Conservation (phyloP, 768 basidiomycete genomes). For the Mycena filopes region DNA sequence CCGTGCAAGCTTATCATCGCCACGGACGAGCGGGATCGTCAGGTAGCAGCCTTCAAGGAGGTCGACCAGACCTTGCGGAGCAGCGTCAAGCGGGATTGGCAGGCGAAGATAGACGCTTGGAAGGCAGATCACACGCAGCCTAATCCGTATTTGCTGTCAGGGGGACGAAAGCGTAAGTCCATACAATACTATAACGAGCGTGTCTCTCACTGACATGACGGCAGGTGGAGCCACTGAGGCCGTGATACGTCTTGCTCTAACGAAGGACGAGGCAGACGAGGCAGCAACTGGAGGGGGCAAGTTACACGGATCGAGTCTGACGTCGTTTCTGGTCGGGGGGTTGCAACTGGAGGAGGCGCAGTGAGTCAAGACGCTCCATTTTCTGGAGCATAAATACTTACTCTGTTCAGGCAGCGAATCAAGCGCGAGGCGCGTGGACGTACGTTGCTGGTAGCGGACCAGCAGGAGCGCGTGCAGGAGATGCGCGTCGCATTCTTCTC, state of each 20-base stretch:
- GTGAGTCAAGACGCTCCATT: neutral
- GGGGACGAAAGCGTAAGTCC: neutral
- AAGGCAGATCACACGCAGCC: neutral
- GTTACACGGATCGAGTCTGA: neutral
- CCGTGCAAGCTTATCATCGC: conserved; percentile 17
- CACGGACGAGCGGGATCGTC: conserved; percentile 12
- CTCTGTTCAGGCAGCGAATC: neutral
- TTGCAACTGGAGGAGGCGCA: conserved; percentile 11
- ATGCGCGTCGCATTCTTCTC: conserved; percentile 14
- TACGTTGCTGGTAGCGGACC: conserved; percentile 7
- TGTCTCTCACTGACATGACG: neutral
- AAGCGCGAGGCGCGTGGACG: neutral
- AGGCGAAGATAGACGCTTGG: conserved; percentile 14
- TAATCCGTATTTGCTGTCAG: conserved; percentile 8
- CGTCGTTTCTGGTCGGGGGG: neutral
- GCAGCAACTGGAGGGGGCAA: neutral
- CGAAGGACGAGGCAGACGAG: neutral
- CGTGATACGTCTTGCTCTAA: neutral
- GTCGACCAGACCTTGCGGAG: conserved; percentile 5
- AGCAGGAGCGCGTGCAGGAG: conserved; percentile 11
- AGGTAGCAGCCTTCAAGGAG: neutral
- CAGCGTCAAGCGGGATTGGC: conserved; percentile 6
- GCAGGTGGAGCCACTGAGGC: neutral
- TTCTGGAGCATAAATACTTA: neutral
- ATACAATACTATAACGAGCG: no score